These are phyloP conservation scores for Botrytis byssoidea DNA, from an alignment of 2,329 filamentous ascomycete genomes.

Conservation along the genomic window DNA sequence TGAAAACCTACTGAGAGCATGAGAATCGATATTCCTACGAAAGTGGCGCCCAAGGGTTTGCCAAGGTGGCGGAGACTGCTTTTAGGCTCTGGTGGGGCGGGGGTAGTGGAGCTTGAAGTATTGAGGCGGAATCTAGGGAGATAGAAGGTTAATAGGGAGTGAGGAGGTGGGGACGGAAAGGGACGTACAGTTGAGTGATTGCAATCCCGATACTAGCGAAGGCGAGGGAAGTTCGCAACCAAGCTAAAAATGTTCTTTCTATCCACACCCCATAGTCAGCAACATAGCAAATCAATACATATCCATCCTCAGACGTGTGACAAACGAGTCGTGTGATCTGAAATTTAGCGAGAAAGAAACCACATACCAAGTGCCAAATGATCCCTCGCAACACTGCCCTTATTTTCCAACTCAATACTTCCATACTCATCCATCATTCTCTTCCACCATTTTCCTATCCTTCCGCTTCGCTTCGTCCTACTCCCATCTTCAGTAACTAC, in stretches of 20 bases:
- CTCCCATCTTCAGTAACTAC: slow-evolving; percentile 24
- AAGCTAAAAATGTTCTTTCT: slow-evolving; percentile 85
- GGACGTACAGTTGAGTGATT: slow-evolving; percentile 64
- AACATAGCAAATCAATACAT: neutral
- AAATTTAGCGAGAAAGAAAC: slow-evolving; percentile 19
- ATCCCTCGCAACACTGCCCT: slow-evolving; percentile 78
- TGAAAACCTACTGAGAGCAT: slow-evolving; percentile 75
- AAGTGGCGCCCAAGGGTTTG: slow-evolving; percentile 73
- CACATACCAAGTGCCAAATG: slow-evolving; percentile 71
- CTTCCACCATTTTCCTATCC: slow-evolving; percentile 52
- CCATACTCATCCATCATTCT: slow-evolving; percentile 48
- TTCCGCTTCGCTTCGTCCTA: slow-evolving; percentile 19
- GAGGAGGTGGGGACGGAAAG: neutral
- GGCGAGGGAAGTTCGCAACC: slow-evolving; percentile 77
- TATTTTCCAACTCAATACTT: slow-evolving; percentile 75
- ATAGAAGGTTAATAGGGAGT: neutral
- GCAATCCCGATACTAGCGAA: slow-evolving; percentile 83
- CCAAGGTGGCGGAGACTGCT: slow-evolving; percentile 60
- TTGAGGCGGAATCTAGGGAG: slow-evolving; percentile 66
- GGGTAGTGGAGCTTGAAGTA: slow-evolving; percentile 51
- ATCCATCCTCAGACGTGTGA: neutral
- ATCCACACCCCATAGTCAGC: slow-evolving; percentile 8
- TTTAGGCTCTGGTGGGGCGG: slow-evolving; percentile 33
- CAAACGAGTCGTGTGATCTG: neutral
- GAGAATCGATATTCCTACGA: slow-evolving; percentile 72